Conservation (phyloP, 139 green algal genomes). For the Chlorella sp. region DNA sequence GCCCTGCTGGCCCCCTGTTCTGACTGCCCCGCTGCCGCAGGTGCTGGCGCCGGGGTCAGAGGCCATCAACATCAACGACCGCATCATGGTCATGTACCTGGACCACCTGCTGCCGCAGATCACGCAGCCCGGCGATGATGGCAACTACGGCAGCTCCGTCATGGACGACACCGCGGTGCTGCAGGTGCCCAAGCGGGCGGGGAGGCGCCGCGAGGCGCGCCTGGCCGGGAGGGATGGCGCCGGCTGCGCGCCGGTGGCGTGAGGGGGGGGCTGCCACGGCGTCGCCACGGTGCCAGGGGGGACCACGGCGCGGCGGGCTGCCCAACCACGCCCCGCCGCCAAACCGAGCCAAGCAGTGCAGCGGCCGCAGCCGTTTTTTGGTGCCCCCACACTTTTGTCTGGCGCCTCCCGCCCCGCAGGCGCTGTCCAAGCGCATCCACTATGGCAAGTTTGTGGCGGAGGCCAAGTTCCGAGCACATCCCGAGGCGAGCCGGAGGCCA, state of each 20-base stretch:
- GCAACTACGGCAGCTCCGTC: conserved; percentile 92
- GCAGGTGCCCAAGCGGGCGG: no score
- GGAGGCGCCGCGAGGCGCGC: no score
- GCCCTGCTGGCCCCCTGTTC: neutral
- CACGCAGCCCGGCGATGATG: conserved; percentile 81
- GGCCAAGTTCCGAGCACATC: conserved; percentile 90
- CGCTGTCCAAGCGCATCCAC: conserved; percentile 96
- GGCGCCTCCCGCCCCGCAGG: conserved; percentile 56
- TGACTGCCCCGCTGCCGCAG: neutral
- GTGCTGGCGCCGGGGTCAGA: conserved; percentile 68
- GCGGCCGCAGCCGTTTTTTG: neutral
- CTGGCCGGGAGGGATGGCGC: no score
- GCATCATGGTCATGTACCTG: conserved; percentile 89
- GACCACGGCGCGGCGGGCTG: neutral
- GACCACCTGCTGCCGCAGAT: conserved; percentile 79
- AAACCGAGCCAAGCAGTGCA: no score
- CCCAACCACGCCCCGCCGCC: no score
- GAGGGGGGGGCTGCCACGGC: neutral
- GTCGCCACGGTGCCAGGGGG: neutral
- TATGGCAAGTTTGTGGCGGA: conserved; percentile 99
- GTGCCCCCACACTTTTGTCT: neutral
- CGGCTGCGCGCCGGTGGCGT: neutral
- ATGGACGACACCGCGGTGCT: conserved; percentile 63
- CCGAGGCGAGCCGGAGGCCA: no score
- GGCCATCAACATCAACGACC: conserved; percentile 90